Percentiles rank a stretch among this genome's conserved stretches.
These are phyloP conservation scores for Globisporangium nodosum DNA, from an alignment of 352 stramenopile genomes.

Conservation along the genomic window DNA sequence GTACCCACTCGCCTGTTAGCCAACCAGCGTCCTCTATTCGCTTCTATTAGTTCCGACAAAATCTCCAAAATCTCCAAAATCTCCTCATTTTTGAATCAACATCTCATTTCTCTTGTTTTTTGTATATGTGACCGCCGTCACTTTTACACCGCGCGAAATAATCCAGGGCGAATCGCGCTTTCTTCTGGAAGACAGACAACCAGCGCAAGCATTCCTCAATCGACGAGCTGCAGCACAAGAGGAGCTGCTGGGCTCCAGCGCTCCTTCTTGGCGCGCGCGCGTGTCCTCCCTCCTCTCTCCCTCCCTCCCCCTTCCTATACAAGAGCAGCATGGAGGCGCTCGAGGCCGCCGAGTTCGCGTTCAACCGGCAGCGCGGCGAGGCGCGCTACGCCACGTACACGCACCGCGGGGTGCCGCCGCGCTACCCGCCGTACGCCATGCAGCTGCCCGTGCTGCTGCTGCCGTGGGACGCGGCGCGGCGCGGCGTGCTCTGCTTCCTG, in stretches of 20 bases:
- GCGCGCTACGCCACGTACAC: conserved; percentile 45
- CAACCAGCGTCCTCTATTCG: neutral
- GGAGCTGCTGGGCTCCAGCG: too few relatives aligned
- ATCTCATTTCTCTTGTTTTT: neutral
- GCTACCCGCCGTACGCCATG: conserved; percentile 65
- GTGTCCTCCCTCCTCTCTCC: neutral
- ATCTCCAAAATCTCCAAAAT: neutral
- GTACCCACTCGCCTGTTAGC: neutral
- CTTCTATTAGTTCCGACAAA: neutral
- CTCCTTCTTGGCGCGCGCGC: too few relatives aligned
- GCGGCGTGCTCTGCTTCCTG: conserved; percentile 61
- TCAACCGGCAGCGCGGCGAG: conserved; percentile 61
- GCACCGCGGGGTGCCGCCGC: conserved; percentile 62
- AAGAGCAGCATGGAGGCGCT: conserved; percentile 26
- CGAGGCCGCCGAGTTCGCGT: conserved; percentile 65
- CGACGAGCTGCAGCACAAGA: too few relatives aligned
- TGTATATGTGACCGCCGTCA: neutral
- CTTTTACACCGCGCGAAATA: neutral
- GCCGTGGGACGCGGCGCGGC: conserved; percentile 61
- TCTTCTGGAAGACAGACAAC: neutral
- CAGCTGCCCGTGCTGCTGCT: conserved; percentile 61
- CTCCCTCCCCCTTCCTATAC: neutral
- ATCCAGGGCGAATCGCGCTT: neutral
- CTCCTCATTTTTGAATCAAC: neutral
- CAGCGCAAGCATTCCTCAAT: too few relatives aligned